phyloP scores from a whole-genome alignment of 73 alveolate species.

The Paramecium biaurelia region DNA sequence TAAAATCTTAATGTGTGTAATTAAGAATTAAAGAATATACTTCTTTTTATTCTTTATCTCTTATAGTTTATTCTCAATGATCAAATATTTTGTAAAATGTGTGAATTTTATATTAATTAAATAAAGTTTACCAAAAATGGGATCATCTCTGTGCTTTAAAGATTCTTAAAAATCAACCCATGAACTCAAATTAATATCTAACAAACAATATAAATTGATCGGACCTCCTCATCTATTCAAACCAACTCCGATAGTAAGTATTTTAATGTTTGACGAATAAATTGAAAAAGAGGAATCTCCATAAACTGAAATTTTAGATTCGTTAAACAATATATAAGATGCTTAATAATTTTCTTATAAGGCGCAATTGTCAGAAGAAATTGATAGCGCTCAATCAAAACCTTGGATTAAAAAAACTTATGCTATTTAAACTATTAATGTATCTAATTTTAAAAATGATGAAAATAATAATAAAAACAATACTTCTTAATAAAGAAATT shows the following conservation, averaged over 20 bases:
- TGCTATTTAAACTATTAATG: background rate
- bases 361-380: background rate
- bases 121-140: background rate
- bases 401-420: slow-evolving; percentile 1
- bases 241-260: background rate
- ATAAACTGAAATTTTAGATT: background rate
- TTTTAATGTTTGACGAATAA: background rate
- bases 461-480: background rate
- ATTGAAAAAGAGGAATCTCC: background rate
- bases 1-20: background rate
- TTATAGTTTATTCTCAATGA: background rate
- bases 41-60: background rate
- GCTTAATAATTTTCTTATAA: background rate
- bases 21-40: background rate
- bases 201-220: background rate
- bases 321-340: background rate
- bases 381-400: background rate
- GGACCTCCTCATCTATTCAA: background rate
- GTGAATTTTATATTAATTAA: background rate
- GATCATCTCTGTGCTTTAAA: background rate
- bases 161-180: background rate
- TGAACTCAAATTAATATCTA: background rate
- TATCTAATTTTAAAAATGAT: background rate
- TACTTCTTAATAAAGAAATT: background rate
- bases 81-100: background rate